phyloP scores from a whole-genome alignment of 345 rosid species.

The Adansonia digitata region DNA sequence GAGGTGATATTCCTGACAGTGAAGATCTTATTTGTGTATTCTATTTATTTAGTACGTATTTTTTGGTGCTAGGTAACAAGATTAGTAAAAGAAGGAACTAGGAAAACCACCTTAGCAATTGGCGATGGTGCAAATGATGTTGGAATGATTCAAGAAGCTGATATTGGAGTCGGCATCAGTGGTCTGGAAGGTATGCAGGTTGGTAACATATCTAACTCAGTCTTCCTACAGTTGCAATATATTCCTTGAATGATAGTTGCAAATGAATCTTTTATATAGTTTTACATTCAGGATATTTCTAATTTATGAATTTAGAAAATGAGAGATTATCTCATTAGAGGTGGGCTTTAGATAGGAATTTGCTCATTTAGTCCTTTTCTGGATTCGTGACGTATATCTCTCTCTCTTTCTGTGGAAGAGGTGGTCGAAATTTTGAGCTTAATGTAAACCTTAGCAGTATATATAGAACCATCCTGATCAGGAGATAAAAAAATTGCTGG shows the following conservation, averaged over 20 bases:
- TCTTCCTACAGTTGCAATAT: not conserved
- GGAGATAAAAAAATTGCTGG: not conserved
- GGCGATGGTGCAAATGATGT: slow-evolving; percentile 99
- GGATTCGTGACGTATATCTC: not conserved
- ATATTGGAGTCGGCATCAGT: slow-evolving; percentile 96
- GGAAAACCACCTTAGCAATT: slow-evolving; percentile 85
- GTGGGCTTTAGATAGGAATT: not conserved
- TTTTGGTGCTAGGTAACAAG: slow-evolving; percentile 60
- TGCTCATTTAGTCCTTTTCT: not conserved
- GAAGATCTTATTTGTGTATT: not conserved
- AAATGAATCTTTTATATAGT: not conserved
- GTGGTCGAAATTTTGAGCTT: not conserved
- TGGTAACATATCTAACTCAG: slow-evolving; percentile 22
- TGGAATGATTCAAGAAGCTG: slow-evolving; percentile 99
- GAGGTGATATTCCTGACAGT: not conserved
- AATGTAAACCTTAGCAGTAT: not conserved
- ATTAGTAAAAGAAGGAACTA: slow-evolving; percentile 86
- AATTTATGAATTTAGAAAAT: not conserved
- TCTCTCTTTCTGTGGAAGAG: not conserved
- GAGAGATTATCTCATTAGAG: not conserved
- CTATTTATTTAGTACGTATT: slow-evolving; percentile 5
- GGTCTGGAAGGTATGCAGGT: slow-evolving; percentile 99
- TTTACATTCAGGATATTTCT: not conserved
- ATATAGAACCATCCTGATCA: not conserved
- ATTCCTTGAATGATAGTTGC: not conserved